Base-by-base conservation (phyloP, 345 rosid species). In the Cardamine resedifolia region DNA sequence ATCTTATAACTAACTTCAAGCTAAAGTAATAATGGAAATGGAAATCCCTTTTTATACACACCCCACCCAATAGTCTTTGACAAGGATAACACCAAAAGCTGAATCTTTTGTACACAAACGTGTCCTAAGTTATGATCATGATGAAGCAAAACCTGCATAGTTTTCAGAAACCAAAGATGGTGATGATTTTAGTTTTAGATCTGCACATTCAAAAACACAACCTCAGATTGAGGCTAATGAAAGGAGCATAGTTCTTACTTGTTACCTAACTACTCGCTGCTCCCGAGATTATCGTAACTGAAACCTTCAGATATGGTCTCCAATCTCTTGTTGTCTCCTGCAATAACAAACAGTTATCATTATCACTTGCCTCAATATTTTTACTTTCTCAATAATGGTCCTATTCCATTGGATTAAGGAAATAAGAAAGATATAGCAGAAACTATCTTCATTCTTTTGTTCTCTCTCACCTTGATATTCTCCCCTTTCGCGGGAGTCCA, bases 291-390 rank as follows among this genome's bases (percentile, higher is more conserved):
- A 68, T 91, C 95, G 73, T 84, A 89, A 83, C 88, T 89, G 81
- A 91, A 77, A 73, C 96, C 88, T 86, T 94, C 98, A 30, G 94
- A 86, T 80, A 94, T 89, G 47, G 92, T 81, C 64, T 89, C 96
- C 84, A 91, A 77, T 83, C 92, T 87, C 78, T 77, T 89, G 75
- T 79, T 84, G 58, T 87, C 96, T 63, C 85, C 96, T 90, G 70
- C 58, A 82, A 77, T 58, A 63, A 51, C 69, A 74, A 77, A 77
- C 23, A 72, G 28, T 61, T 73, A 21, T 30, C 23, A 69, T 72
- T 58, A 81, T 68, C 43, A 64, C 49, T 50, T 28, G 45, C 58
- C 51, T 64, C 8, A 10, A 30, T 36, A n/a, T 49, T 49, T 24
- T 9, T 21, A 53, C 8, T 56, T 56, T 57, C 20, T 65, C 31